phyloP scores from a whole-genome alignment of 768 basidiomycete genomes.

The Galerina sulciceps region DNA sequence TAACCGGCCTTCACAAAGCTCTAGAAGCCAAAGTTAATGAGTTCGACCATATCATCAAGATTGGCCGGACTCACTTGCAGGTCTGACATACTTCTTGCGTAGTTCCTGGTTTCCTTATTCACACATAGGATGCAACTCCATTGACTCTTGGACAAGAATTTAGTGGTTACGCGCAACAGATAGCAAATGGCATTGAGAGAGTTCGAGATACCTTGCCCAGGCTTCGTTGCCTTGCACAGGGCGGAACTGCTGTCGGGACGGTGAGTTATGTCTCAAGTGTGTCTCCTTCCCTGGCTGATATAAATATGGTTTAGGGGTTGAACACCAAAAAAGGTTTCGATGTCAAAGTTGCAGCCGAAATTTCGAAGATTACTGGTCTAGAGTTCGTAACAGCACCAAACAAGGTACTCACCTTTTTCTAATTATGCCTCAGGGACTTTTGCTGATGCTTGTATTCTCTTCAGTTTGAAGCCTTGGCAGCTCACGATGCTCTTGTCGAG shows the following conservation, averaged over 20 bases:
- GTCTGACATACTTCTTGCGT: slow-evolving; percentile 30
- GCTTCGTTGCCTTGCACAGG: slow-evolving; percentile 89
- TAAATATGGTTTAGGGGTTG: slow-evolving; percentile 71
- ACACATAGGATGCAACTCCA: slow-evolving; percentile 88
- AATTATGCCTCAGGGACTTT: background rate
- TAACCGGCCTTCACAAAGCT: slow-evolving; percentile 82
- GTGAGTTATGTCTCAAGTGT: slow-evolving; percentile 47
- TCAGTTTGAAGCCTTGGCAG: slow-evolving; percentile 95
- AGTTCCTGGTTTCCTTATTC: slow-evolving; percentile 9
- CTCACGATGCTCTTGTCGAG: slow-evolving; percentile 98
- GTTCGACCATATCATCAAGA: slow-evolving; percentile 95
- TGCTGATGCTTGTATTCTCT: slow-evolving; percentile 3
- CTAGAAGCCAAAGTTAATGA: slow-evolving; percentile 80
- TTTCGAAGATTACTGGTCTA: slow-evolving; percentile 88
- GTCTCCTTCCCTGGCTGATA: slow-evolving; percentile 8
- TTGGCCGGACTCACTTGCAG: slow-evolving; percentile 96
- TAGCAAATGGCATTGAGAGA: slow-evolving; percentile 88
- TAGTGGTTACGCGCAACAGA: slow-evolving; percentile 95
- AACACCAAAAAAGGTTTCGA: slow-evolving; percentile 98
- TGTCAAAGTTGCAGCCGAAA: slow-evolving; percentile 89
- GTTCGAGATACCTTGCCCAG: slow-evolving; percentile 83
- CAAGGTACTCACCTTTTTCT: slow-evolving; percentile 59
- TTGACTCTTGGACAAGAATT: slow-evolving; percentile 98
- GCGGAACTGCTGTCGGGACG: slow-evolving; percentile 98
- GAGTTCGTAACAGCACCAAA: slow-evolving; percentile 97